Percentiles rank a stretch among this genome's conserved stretches.
Evolutionary conservation across 768 basidiomycete genomes (phyloP).

Genomic region (Serendipita vermifera): DNA sequence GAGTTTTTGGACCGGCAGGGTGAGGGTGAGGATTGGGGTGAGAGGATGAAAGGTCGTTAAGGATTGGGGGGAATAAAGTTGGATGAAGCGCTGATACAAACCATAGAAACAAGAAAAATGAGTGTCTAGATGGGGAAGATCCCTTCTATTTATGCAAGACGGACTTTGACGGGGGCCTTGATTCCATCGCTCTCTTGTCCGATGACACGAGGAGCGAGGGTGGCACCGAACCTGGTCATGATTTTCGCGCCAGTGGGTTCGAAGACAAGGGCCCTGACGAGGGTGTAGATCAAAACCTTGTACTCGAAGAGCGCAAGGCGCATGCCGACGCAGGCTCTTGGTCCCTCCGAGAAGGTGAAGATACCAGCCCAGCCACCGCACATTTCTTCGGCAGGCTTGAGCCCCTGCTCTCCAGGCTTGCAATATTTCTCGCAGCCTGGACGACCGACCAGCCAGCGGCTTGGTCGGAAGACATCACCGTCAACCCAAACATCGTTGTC

Average conservation of each 20-base stretch:
- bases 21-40: neutral
- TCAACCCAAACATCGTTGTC: conserved; percentile 28
- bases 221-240: conserved; percentile 10
- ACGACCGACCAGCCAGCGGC: conserved; percentile 26
- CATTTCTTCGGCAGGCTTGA: conserved; percentile 20
- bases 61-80: too few species aligned
- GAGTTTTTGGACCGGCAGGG: too few species aligned
- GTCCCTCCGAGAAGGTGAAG: conserved; percentile 32
- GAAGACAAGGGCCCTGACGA: conserved; percentile 28
- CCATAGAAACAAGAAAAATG: neutral
- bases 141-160: conserved; percentile 2
- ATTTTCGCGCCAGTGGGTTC: conserved; percentile 23
- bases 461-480: conserved; percentile 27
- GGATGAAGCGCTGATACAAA: neutral
- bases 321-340: conserved; percentile 32
- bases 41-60: neutral
- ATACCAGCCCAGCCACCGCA: conserved; percentile 27
- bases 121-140: neutral
- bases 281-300: conserved; percentile 29
- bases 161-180: conserved; percentile 12
- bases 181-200: conserved; percentile 11
- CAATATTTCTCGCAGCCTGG: conserved; percentile 4
- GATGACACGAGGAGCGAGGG: conserved; percentile 11
- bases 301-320: conserved; percentile 29
- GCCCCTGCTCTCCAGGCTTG: conserved; percentile 18